phyloP scores from a whole-genome alignment of 2,329 filamentous ascomycete species.

The Emergomyces pasteurianus region DNA sequence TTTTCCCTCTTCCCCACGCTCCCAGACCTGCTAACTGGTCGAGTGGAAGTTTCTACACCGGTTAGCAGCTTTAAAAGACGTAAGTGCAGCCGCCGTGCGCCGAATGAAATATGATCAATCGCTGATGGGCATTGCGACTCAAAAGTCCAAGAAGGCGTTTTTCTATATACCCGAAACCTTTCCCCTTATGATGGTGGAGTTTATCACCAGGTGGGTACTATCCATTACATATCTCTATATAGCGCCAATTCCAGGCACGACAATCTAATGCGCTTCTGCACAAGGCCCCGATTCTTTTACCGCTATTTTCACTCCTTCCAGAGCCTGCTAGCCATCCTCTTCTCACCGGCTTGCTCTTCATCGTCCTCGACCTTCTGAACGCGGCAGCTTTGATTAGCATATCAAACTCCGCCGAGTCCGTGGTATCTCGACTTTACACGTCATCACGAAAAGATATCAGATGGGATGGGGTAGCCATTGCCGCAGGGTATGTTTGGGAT shows the following conservation, averaged over 20 bases:
- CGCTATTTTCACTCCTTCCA: slow-evolving; percentile 81
- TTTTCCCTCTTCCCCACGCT: slow-evolving; percentile 72
- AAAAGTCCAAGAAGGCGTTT: slow-evolving; percentile 87
- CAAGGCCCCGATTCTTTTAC: slow-evolving; percentile 81
- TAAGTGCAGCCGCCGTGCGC: slow-evolving; percentile 36
- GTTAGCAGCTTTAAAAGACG: slow-evolving; percentile 96
- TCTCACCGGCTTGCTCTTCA: slow-evolving; percentile 70
- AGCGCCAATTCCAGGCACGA: not conserved
- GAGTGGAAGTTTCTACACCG: slow-evolving; percentile 93
- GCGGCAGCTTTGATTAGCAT: slow-evolving; percentile 69
- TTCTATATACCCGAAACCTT: slow-evolving; percentile 90
- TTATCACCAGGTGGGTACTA: slow-evolving; percentile 47
- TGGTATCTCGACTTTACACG: slow-evolving; percentile 61
- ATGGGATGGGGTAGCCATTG: slow-evolving; percentile 65
- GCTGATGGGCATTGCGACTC: not conserved
- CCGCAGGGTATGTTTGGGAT: slow-evolving; percentile 53
- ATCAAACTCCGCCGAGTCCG: slow-evolving; percentile 67
- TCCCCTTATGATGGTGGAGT: slow-evolving; percentile 94
- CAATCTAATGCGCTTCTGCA: slow-evolving; percentile 34
- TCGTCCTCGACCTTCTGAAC: slow-evolving; percentile 66
- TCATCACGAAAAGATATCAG: slow-evolving; percentile 63
- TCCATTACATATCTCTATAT: not conserved
- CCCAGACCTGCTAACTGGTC: slow-evolving; percentile 71
- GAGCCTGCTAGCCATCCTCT: slow-evolving; percentile 54
- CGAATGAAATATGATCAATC: slow-evolving; percentile 2